phyloP scores from a whole-genome alignment of 148 eudicot genomes.

The Chenopodium album region DNA sequence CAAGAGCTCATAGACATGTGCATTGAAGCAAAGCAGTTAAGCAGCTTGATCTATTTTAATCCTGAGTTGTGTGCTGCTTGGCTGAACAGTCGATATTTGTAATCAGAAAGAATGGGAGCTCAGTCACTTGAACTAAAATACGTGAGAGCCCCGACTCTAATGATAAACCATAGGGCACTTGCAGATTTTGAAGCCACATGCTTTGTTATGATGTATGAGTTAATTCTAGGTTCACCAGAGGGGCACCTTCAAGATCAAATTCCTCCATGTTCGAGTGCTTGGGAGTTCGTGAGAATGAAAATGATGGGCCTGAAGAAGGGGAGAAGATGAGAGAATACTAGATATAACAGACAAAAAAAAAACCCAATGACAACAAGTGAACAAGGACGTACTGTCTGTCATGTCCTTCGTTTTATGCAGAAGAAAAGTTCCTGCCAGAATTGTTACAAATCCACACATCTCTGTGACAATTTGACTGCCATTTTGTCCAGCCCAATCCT shows the following conservation, averaged over 20 bases:
- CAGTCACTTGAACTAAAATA: neutral
- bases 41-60: conserved; percentile 3
- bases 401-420: conserved; percentile 61
- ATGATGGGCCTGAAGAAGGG: conserved; percentile 22
- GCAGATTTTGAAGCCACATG: neutral
- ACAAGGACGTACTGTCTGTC: conserved; percentile 38
- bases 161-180: neutral
- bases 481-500: conserved; percentile 60
- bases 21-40: conserved; percentile 7
- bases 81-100: neutral
- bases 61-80: neutral
- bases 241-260: conserved; percentile 33
- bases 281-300: conserved; percentile 27
- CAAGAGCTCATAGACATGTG: neutral
- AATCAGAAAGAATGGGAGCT: neutral
- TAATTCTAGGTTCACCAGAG: conserved; percentile 33
- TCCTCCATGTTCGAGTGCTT: conserved; percentile 27
- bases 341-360: neutral
- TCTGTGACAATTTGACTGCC: conserved; percentile 52
- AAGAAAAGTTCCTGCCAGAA: conserved; percentile 56
- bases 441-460: conserved; percentile 61
- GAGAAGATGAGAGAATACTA: neutral
- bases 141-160: neutral
- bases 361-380: neutral
- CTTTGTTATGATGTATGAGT: conserved; percentile 22